Evolutionary conservation across 805 yeast species (phyloP).

Genomic region (Millerago galiae): DNA sequence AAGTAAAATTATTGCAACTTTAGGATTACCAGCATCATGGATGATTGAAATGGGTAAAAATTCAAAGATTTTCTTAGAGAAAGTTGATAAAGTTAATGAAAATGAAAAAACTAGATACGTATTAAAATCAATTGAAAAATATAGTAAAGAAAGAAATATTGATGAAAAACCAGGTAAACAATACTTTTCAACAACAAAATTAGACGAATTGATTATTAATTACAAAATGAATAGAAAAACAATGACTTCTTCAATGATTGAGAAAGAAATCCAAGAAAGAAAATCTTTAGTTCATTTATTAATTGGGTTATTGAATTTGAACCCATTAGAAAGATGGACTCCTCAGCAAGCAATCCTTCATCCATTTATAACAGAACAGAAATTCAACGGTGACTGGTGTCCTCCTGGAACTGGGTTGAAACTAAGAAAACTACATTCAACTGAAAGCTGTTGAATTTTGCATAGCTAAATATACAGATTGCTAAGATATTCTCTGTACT

Average conservation of each 20-base stretch:
- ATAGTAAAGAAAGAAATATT: conserved; percentile 43
- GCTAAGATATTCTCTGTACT: background rate
- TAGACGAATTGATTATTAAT: conserved; percentile 69
- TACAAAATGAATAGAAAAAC: conserved; percentile 63
- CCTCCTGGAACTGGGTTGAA: conserved; percentile 37
- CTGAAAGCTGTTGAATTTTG: background rate
- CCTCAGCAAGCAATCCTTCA: conserved; percentile 93
- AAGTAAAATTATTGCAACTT: conserved; percentile 69
- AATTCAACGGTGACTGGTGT: conserved; percentile 46
- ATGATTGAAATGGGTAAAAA: conserved; percentile 95
- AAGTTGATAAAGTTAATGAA: conserved; percentile 9
- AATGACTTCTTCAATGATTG: conserved; percentile 42
- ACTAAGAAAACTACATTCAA: background rate
- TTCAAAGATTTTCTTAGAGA: conserved; percentile 51
- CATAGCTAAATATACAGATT: background rate
- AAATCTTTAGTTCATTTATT: conserved; percentile 70
- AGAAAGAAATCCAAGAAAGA: conserved; percentile 69
- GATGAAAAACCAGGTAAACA: conserved; percentile 78
- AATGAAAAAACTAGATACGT: conserved; percentile 1
- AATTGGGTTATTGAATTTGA: conserved; percentile 67
- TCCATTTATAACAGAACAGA: conserved; percentile 73
- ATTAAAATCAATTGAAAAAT: conserved; percentile 37
- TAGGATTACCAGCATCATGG: conserved; percentile 89
- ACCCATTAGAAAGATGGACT: conserved; percentile 93
- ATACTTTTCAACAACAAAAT: conserved; percentile 61